Percentiles rank a stretch among this genome's conserved stretches.
These are phyloP conservation scores for Coffea humblotiana DNA, from an alignment of 305 asterid species.

Conservation along the genomic window DNA sequence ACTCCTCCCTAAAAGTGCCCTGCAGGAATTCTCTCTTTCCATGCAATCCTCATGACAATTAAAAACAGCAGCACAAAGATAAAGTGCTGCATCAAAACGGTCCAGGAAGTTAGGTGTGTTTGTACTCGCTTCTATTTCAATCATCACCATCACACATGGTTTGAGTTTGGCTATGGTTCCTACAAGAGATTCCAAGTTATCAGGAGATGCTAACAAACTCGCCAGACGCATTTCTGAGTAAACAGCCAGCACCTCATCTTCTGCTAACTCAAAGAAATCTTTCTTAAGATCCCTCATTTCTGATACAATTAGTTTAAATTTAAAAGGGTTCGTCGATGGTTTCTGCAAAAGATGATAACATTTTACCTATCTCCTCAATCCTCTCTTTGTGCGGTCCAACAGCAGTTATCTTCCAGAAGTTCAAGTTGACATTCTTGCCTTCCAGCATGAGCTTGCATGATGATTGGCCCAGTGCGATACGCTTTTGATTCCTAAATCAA, in stretches of 20 bases:
- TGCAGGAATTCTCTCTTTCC: constrained; percentile 12
- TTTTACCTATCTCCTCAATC: constrained; percentile 13
- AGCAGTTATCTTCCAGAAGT: constrained; percentile 15
- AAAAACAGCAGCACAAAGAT: constrained; percentile 18
- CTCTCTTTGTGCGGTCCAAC: constrained; percentile 11
- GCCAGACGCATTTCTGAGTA: constrained; percentile 24
- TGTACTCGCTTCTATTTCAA: constrained; percentile 36
- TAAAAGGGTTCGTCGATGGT: constrained; percentile 17
- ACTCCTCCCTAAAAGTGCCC: constrained; percentile 29
- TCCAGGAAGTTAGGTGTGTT: constrained; percentile 23
- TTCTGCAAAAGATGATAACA: constrained; percentile 13
- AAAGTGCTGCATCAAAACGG: constrained; percentile 29
- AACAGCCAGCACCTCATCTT: constrained; percentile 29
- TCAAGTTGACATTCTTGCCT: constrained; percentile 12
- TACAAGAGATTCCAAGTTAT: constrained; percentile 22
- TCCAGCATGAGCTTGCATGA: constrained; percentile 29
- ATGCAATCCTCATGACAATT: constrained; percentile 34
- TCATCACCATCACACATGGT: constrained; percentile 38
- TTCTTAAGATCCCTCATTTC: constrained; percentile 23
- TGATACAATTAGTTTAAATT: constrained; percentile 29
- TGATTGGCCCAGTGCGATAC: constrained; percentile 21
- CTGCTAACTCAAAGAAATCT: constrained; percentile 26
- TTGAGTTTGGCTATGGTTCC: constrained; percentile 30
- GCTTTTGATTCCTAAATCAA: constrained; percentile 16
- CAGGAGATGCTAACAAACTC: constrained; percentile 24